Base-by-base conservation (phyloP, 2,329 filamentous ascomycete genomes). In the Penicillium brasilianum region DNA sequence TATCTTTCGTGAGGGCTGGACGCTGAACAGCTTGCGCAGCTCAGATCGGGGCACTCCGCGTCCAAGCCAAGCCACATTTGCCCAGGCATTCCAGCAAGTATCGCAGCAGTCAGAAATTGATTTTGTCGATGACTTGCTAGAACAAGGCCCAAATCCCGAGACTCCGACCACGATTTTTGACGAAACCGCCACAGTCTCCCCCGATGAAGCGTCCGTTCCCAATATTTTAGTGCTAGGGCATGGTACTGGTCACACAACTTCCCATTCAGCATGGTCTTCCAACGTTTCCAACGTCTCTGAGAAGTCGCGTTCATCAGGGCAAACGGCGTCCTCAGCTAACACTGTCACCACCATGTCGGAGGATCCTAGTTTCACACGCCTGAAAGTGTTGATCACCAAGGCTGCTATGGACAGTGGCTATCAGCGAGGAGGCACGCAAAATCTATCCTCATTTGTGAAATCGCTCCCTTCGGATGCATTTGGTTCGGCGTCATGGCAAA, bases 161-260 rank as follows among this genome's bases (percentile, higher is more conserved):
- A 98, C 93, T 0, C 93, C 93, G 0, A 94, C 94, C 0, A 98
- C 93, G 4, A 93, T 97, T 68, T 97, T 97, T 69, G 94, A 97
- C 75, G 93, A 98, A 72, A 92, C 90, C 0, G 89, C 95, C 70
- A 93, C 91, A 0, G 87, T 91, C 4, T 96, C 93, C 0, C 90
- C 90, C 0, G 91, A 94, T 58, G 91, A 91, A 66, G 87, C 89
- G 0, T 88, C 88, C 41, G 86, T 93, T 57, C 93, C 92, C 6
- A 96, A 97, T 71, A 97, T 97, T 68, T 84, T 97, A 55, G 89
- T 97, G 0, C 84, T 97, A 0, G 92, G 92, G 2, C 90, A 92
- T 4, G 85, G 86, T 49, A 84, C 82, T 36, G 84, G 82, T 5
- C 85, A 90, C 8, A 84, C 90, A 63, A 57, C 49, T 51, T 61